Base-by-base conservation (phyloP, 768 basidiomycete genomes). In the Tulasnella sp. region DNA sequence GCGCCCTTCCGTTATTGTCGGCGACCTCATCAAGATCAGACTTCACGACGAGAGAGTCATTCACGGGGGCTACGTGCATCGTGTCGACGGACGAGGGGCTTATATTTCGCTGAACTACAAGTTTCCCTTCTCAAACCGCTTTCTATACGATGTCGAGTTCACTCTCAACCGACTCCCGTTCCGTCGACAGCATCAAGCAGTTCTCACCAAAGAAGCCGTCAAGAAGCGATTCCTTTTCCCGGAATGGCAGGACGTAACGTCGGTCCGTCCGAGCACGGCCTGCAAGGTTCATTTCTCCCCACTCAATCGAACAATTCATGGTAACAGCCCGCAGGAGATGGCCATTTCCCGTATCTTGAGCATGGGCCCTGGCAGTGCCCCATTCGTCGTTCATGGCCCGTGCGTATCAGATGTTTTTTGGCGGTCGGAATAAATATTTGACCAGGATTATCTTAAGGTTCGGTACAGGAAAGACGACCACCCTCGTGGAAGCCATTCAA, bases 381-480 rank as follows among this genome's bases (percentile, higher is more conserved):
- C 72, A 1, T 73, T 73, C 36, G 40, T 73, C 2, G 44, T 73
- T 17, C 67, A 71, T 41, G 72, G 72, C 32, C 66, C 72, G 72
- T 73, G 68, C 44, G 72, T 59, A n/a, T n/a, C n/a, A n/a, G n/a
- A n/a, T n/a, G n/a, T n/a, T n/a, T n/a, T n/a, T n/a, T n/a, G n/a
- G n/a, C n/a, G n/a, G n/a, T n/a, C n/a, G n/a, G n/a, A n/a, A n/a
- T n/a, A n/a, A n/a, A n/a, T n/a, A n/a, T n/a, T n/a, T 32, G 62
- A 64, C 14, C 14, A 17, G 16, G 12, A 26, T n/a, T n/a, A 3
- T 36, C 35, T 17, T 9, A 7, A 72, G 72, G 11, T 62, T 72
- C n/a, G 72, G 73, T 16, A 72, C 71, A 1, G 73, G 73, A 1
- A 74, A 74, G 41, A 74, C 72, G n/a, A 39, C 52, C 8, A 68